Base-by-base conservation (phyloP, 352 stramenopile genomes). In the Phytophthora meadii region DNA sequence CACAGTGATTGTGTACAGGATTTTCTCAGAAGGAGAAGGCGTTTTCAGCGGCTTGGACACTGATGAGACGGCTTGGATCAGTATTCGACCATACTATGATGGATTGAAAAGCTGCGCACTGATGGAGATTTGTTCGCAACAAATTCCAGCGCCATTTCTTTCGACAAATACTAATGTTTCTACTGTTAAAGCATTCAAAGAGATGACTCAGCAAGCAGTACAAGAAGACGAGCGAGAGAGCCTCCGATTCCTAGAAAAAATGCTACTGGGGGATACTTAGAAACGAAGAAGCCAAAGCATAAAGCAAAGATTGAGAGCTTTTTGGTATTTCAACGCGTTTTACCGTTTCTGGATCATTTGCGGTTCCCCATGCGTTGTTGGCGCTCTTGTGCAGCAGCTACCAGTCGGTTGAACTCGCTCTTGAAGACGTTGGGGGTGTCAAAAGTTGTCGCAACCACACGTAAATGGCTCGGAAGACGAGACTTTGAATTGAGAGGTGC, bases 371-470 rank as follows among this genome's bases (percentile, higher is more conserved):
- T 61, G 39, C 59, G 74, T 27, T 68, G 63, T 32, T 77, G 75
- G 15, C 48, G 59, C 12, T 92, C 78, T 46, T 81, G 70, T 27
- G 77, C 67, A n/a, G 56, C 57, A 17, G 76, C 49, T 9, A 89
- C 50, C 27, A 93, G 79, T 47, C 81, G 77, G 41, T 77, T 82
- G 42, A 92, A 90, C 52, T 89, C 84, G 34, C 76, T 82, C 55
- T 90, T 90, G 55, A 92, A 83, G 10, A 89, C 74, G 47, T 86
- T 90, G 11, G 79, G 81, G 7, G 82, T 77, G 63, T 92, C 82
- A 36, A 87, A 87, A 2, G 78, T 87, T 11, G 80, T 89, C 5
- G 74, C 65, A 1, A 88, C 72, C 3, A 75, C 48, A 28, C 76
- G 77, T 7, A 89, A 54, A 24, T 66, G 72, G 24, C 58, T 64